Base-by-base conservation (phyloP, 441 rosid genomes). In the Dalechampia spathulata region DNA sequence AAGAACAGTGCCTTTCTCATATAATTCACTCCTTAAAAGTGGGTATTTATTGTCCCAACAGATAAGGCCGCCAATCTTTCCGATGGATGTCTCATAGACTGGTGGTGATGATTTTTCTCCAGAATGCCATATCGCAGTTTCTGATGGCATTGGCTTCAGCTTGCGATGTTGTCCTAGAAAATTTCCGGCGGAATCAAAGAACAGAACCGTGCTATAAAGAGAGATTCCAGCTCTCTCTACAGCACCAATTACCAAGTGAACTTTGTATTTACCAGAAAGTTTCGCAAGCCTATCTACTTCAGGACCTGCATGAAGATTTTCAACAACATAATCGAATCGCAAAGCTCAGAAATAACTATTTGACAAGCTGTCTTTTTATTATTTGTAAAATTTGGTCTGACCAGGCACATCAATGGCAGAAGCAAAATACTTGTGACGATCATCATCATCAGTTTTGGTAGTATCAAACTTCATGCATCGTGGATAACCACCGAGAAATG, bases 341-440 rank as follows among this genome's bases (percentile, higher is more conserved):
- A 4, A 17, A 48, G 12, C 13, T 44, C 28, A n/a, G n/a, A 17
- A 15, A 6, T 6, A 1, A 36, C 39, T 34, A 28, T 8, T 14
- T 9, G 11, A 8, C 8, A 34, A 5, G 14, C 39, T n/a, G n/a
- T n/a, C n/a, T n/a, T 12, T 36, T 0, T 10, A 36, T 4, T 36
- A 10, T 11, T 36, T 13, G 13, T 11, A 15, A 15, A 26, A 56
- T 25, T 12, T 42, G 43, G 8, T 41, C 72, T 54, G n/a, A 91
- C 95, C 87, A 41, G 98, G 94, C 41, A 88, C 80, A 68, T 83
- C 77, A 62, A 92, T 71, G 40, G 95, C 96, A n/a, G 95, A 69
- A 26, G 90, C 82, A 51, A 75, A 82, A 44, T 88, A 92, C 69
- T 80, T 88, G 21, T 79, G 78, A 52, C 75, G 80, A 47, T 84